Evolutionary conservation across 2,329 filamentous ascomycete genomes (phyloP).

Genomic region (Endoconidiophora laricicola): DNA sequence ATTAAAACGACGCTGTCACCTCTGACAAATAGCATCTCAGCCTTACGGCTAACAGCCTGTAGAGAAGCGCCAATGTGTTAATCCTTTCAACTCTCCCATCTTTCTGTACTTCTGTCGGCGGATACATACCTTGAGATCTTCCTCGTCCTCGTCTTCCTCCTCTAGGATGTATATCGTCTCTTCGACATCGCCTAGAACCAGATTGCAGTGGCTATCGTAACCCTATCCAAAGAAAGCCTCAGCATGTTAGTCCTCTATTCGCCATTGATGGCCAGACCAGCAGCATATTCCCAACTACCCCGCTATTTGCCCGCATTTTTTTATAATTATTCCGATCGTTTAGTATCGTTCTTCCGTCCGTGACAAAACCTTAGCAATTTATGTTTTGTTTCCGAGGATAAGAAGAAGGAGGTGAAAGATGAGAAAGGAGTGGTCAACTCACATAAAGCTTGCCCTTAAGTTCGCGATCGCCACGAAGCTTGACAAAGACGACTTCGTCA

Average conservation of each 20-base stretch:
- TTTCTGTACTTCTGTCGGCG: background rate
- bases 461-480: conserved; percentile 88
- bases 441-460: conserved; percentile 91
- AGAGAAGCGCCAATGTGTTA: background rate
- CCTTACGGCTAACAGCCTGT: conserved; percentile 88
- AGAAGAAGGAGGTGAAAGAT: background rate
- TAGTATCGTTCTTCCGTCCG: too few species aligned
- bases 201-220: conserved; percentile 96
- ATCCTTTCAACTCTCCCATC: background rate
- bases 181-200: conserved; percentile 89
- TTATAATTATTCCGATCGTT: background rate
- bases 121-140: conserved; percentile 50
- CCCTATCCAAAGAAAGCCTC: conserved; percentile 41
- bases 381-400: too few species aligned
- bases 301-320: too few species aligned
- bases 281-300: too few species aligned
- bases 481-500: conserved; percentile 93
- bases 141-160: conserved; percentile 19
- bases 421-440: conserved; percentile 21
- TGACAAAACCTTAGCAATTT: too few species aligned
- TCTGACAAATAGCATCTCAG: conserved; percentile 96
- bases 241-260: background rate
- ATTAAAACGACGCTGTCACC: conserved; percentile 62
- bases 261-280: background rate
- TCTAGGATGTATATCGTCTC: conserved; percentile 82